phyloP scores from a whole-genome alignment of 805 yeast genomes.

The Starmerella stigmatis region DNA sequence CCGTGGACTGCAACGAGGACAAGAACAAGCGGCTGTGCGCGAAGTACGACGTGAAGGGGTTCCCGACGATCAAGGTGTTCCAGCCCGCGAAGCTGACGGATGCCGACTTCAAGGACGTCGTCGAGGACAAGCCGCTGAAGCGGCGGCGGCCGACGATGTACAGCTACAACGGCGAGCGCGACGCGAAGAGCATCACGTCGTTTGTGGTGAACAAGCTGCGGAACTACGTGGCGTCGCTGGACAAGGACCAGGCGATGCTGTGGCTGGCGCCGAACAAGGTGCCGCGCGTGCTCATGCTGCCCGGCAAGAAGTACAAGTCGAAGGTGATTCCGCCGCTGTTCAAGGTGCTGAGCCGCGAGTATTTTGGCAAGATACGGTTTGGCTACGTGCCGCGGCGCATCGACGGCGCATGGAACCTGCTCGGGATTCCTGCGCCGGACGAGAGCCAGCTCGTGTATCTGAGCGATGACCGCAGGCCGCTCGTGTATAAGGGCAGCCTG shows the following conservation, averaged over 20 bases:
- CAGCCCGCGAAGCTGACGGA: constrained; percentile 61
- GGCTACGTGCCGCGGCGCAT: constrained; percentile 26
- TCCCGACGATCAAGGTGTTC: constrained; percentile 74
- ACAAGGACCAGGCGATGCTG: constrained; percentile 18
- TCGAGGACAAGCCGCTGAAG: constrained; percentile 23
- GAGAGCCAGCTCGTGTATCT: constrained; percentile 25
- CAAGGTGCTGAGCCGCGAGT: constrained; percentile 28
- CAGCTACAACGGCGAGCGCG: constrained; percentile 29
- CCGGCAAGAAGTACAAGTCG: constrained; percentile 25
- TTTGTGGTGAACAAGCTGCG: constrained; percentile 26
- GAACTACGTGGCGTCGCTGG: constrained; percentile 27
- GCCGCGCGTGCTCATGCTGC: constrained; percentile 27
- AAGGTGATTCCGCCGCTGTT: constrained; percentile 27
- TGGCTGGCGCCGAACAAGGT: constrained; percentile 24
- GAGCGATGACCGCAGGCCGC: constrained; percentile 23
- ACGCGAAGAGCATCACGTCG: constrained; percentile 24
- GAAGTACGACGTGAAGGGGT: constrained; percentile 56
- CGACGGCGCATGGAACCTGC: constrained; percentile 24
- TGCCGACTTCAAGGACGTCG: constrained; percentile 24
- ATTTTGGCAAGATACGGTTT: constrained; percentile 26
- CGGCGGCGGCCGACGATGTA: constrained; percentile 24
- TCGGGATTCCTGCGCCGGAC: constrained; percentile 23
- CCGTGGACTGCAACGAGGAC: constrained; percentile 75
- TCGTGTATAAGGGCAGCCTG: constrained; percentile 27
- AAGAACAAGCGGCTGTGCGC: constrained; percentile 62